A percentile compares a stretch with the other conserved stretches of the same genome.
Conservation (phyloP, 352 stramenopile genomes). For the Thraustochytrium sp. region DNA sequence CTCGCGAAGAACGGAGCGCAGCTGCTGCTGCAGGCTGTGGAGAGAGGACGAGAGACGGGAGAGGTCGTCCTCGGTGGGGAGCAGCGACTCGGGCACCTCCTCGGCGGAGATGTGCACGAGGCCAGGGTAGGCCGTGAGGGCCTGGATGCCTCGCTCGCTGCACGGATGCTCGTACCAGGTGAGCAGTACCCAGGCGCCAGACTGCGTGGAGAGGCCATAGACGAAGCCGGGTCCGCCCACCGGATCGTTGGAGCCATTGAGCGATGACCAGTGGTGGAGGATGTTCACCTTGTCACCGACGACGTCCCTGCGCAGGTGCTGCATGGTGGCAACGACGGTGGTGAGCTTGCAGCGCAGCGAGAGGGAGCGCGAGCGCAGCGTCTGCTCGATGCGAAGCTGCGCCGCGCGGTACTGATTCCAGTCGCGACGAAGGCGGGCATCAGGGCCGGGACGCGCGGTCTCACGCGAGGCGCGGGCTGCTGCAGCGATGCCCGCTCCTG, state of each 20-base stretch:
- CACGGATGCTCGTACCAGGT: slow-evolving; percentile 37
- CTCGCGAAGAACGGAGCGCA: too few relatives aligned
- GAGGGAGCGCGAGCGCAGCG: neutral
- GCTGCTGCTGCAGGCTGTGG: neutral
- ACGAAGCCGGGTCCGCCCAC: neutral
- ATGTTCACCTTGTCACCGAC: neutral
- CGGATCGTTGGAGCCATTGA: neutral
- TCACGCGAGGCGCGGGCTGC: neutral
- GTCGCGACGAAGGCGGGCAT: neutral
- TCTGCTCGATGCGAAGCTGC: neutral
- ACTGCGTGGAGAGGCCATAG: neutral
- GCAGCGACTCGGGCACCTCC: neutral
- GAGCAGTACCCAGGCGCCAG: neutral
- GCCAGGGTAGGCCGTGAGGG: neutral
- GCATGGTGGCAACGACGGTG: neutral
- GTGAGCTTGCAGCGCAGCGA: neutral
- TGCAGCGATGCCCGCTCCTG: too few relatives aligned
- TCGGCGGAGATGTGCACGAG: slow-evolving; percentile 2
- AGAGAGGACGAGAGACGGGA: neutral
- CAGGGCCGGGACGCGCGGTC: too few relatives aligned
- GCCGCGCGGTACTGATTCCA: neutral
- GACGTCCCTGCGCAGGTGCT: neutral
- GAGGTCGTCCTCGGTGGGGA: neutral
- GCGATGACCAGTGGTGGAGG: neutral
- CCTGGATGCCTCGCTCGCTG: slow-evolving; percentile 16